Percentiles rank a stretch among this genome's conserved stretches.
Evolutionary conservation across 228 moss, liverwort and hornwort species (phyloP).

Genomic region (Sphagnum fallax): DNA sequence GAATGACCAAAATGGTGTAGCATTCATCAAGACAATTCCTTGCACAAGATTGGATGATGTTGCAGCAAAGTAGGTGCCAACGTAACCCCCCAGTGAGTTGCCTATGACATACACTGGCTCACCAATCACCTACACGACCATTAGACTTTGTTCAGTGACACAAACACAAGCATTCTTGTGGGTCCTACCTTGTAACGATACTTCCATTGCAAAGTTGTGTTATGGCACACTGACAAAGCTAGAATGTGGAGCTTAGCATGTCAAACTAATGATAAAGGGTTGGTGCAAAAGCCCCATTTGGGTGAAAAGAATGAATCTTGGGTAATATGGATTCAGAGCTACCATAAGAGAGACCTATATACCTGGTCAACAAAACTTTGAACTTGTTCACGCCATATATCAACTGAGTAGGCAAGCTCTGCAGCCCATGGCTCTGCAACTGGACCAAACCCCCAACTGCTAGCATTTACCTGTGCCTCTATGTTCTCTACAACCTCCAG

Average conservation of each 20-base stretch:
- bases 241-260: neutral
- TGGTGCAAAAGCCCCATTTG: neutral
- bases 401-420: constrained; percentile 48
- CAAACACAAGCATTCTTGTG: neutral
- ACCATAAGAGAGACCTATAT: too few relatives aligned
- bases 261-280: neutral
- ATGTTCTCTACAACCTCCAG: constrained; percentile 13
- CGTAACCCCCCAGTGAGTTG: constrained; percentile 52
- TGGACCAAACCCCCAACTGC: constrained; percentile 27
- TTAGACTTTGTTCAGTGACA: too few relatives aligned
- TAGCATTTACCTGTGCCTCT: constrained; percentile 21
- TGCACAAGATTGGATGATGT: constrained; percentile 29
- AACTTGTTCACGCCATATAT: constrained; percentile 54
- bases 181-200: neutral
- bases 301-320: neutral
- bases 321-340: neutral
- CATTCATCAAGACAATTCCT: constrained; percentile 34
- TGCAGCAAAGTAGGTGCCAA: constrained; percentile 44
- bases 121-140: constrained; percentile 27
- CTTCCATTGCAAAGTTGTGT: neutral
- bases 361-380: constrained; percentile 37
- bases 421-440: constrained; percentile 30
- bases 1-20: constrained; percentile 46
- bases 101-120: constrained; percentile 39
- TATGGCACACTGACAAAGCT: neutral